Base-by-base conservation (phyloP, 2,329 filamentous ascomycete genomes). In the Pseudomassariella vexata region DNA sequence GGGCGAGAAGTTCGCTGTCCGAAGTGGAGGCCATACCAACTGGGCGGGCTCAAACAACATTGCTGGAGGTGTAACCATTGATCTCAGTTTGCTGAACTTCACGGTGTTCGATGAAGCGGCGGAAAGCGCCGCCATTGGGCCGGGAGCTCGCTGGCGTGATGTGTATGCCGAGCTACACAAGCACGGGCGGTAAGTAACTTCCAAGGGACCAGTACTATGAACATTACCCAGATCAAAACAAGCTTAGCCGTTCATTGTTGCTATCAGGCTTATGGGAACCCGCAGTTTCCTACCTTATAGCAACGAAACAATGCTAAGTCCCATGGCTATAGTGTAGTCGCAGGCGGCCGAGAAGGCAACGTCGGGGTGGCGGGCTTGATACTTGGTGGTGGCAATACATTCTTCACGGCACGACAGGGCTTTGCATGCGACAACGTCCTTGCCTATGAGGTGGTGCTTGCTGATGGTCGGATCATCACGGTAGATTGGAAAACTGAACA, bases 281-380 rank as follows among this genome's bases (percentile, higher is more conserved):
- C n/a, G n/a, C n/a, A n/a, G n/a, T n/a, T n/a, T n/a, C n/a, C n/a
- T n/a, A n/a, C n/a, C n/a, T n/a, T n/a, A n/a, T n/a, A n/a, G n/a
- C n/a, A n/a, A n/a, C n/a, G n/a, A n/a, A n/a, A n/a, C n/a, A n/a
- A n/a, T n/a, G n/a, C n/a, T n/a, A n/a, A n/a, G n/a, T n/a, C n/a
- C n/a, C n/a, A n/a, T n/a, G n/a, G n/a, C n/a, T n/a, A 32, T 4
- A 20, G 20, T 18, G 21, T 17, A 9, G 29, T 32, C 9, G 29
- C 29, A 14, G 29, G 29, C 9, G 29, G 29, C 5, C 29, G 29
- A 2, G 29, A 32, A 15, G 40, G 37, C 18, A 39, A 36, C n/a
- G 39, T 44, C 6, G 43, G 43, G 1, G 37, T 37, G 9, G 43
- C 35, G 19, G 43, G 43, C 2, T 32, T 45, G 8, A 18, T 39